Percentiles rank a stretch among this genome's conserved stretches.
phyloP scores from a whole-genome alignment of 2,329 filamentous ascomycete species.

The Pyrenochaeta sp. region DNA sequence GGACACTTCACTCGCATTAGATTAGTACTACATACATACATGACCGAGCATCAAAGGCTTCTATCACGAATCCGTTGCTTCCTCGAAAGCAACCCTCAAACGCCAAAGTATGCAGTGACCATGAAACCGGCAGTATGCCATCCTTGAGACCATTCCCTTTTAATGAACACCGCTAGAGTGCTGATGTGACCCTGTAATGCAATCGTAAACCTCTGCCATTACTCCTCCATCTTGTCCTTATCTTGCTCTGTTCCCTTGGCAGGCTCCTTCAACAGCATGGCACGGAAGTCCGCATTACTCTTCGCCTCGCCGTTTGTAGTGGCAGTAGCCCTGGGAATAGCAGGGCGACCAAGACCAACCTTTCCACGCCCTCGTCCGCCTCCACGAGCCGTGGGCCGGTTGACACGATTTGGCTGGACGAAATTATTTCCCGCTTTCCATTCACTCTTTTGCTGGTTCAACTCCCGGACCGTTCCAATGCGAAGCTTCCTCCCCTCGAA shows the following conservation, averaged over 20 bases:
- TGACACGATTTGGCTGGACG: constrained; percentile 37
- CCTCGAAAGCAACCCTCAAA: constrained; percentile 3
- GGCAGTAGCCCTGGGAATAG: constrained; percentile 23
- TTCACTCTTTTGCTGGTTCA: constrained; percentile 48
- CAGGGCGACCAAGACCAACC: constrained; percentile 40
- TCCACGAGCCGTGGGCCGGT: constrained; percentile 36
- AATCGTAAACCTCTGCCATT: constrained; percentile 27
- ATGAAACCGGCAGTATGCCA: constrained; percentile 3
- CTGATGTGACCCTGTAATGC: constrained; percentile 17
- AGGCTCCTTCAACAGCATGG: constrained; percentile 57
- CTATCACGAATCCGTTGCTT: background rate
- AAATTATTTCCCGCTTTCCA: constrained; percentile 51
- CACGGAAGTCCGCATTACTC: constrained; percentile 67
- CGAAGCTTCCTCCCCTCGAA: constrained; percentile 51
- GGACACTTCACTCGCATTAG: background rate
- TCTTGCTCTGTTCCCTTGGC: constrained; percentile 19
- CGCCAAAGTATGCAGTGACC: constrained; percentile 9
- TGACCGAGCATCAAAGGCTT: background rate
- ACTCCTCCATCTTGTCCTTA: constrained; percentile 36
- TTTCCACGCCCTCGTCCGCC: constrained; percentile 40
- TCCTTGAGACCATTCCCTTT: constrained; percentile 6
- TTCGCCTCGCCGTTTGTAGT: constrained; percentile 48
- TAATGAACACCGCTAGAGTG: constrained; percentile 22
- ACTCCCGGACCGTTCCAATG: constrained; percentile 61
- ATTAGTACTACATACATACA: constrained; percentile 5